Conservation (phyloP, 768 basidiomycete species). For the Lactifluus echinatus region DNA sequence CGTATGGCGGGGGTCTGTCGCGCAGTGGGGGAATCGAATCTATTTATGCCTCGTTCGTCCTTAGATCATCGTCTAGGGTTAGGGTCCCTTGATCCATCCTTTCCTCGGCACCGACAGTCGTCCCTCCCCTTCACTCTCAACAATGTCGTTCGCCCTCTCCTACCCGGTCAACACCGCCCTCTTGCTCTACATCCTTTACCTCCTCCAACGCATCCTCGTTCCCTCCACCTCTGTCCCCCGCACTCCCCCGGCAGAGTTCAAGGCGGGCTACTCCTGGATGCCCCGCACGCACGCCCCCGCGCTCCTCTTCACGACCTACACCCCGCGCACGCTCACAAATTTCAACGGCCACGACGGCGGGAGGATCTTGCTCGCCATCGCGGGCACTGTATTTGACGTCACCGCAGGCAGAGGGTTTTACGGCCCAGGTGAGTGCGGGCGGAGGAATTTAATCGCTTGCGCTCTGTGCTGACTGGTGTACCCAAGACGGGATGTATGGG, state of each 20-base stretch:
- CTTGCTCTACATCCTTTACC: conserved; percentile 70
- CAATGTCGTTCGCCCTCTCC: conserved; percentile 39
- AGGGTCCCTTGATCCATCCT: too few relatives aligned
- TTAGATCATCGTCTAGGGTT: background rate
- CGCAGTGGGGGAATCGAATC: background rate
- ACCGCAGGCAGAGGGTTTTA: conserved; percentile 86
- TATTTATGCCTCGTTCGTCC: background rate
- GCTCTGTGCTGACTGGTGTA: background rate
- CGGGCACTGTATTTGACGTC: conserved; percentile 88
- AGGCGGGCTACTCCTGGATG: conserved; percentile 85
- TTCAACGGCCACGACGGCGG: conserved; percentile 58
- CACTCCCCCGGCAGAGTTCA: conserved; percentile 58
- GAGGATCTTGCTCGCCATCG: conserved; percentile 80
- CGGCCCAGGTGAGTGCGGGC: conserved; percentile 95
- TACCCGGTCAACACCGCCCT: conserved; percentile 75
- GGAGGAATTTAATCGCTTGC: too few relatives aligned
- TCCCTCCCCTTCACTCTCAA: background rate
- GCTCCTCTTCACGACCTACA: conserved; percentile 69
- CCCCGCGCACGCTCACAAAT: conserved; percentile 61
- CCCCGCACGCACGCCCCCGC: conserved; percentile 76
- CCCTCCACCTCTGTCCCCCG: conserved; percentile 49
- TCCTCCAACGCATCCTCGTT: conserved; percentile 63
- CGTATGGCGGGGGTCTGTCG: background rate
- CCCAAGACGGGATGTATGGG: conserved; percentile 85
- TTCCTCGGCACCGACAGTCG: too few relatives aligned